These are phyloP conservation scores for Spatholobus suberectus DNA, from an alignment of 306 rosid genomes.

Conservation along the genomic window DNA sequence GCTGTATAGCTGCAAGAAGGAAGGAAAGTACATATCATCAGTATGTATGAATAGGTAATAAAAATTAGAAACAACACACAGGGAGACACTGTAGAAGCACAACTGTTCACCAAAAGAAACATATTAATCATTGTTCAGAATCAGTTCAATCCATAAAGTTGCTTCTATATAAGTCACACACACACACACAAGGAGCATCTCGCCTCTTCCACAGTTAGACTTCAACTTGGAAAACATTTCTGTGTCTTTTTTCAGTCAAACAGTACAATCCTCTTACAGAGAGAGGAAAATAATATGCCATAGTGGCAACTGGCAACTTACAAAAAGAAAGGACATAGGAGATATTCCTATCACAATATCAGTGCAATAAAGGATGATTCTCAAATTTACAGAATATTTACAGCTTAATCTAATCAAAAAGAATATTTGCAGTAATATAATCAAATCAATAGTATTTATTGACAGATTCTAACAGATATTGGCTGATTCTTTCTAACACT, in stretches of 20 bases:
- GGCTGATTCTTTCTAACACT: not conserved
- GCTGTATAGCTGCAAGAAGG: conserved; percentile 70
- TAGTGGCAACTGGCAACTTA: not conserved
- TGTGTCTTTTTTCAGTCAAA: not conserved
- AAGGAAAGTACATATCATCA: conserved; percentile 30
- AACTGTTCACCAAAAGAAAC: not conserved
- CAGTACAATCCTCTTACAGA: not conserved
- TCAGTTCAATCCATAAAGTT: conserved; percentile 15
- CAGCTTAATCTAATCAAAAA: not conserved
- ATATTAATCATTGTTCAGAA: not conserved
- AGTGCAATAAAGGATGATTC: not conserved
- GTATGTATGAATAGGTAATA: conserved; percentile 16
- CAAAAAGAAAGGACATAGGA: not conserved
- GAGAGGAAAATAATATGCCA: not conserved
- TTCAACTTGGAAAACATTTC: no score
- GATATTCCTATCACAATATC: not conserved
- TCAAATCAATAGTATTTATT: not conserved
- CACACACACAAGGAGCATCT: not conserved
- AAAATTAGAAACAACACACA: conserved; percentile 10
- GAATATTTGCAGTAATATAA: not conserved
- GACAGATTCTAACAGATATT: not conserved
- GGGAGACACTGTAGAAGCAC: not conserved
- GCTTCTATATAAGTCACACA: conserved; percentile 6
- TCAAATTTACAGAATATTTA: not conserved
- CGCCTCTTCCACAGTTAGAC: not conserved